A percentile compares a stretch with the other conserved stretches of the same genome.
Conservation (phyloP, 495 filamentous ascomycete genomes). For the Daldinia vernicosa region DNA sequence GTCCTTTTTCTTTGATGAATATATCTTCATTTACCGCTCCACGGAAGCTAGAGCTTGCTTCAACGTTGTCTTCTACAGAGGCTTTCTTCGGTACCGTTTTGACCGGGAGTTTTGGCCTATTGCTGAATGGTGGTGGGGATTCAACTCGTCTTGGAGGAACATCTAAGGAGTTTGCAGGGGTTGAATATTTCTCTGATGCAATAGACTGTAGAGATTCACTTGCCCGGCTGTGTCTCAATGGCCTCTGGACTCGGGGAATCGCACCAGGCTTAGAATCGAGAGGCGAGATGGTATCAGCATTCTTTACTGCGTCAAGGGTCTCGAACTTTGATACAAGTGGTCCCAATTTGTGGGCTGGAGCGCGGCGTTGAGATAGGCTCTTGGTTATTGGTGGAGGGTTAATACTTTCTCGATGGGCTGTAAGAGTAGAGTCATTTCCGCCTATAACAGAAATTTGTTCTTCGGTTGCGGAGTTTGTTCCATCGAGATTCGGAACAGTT, state of each 20-base stretch:
- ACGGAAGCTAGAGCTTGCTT: neutral
- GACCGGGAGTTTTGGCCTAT: constrained; percentile 5
- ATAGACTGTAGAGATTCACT: constrained; percentile 8
- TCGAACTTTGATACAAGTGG: constrained; percentile 55
- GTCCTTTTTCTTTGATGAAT: constrained; percentile 12
- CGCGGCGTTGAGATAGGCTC: constrained; percentile 22
- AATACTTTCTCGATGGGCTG: neutral
- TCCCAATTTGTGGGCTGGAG: constrained; percentile 38
- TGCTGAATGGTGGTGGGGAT: constrained; percentile 8
- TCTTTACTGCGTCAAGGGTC: constrained; percentile 48
- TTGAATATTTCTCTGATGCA: neutral
- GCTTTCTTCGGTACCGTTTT: neutral
- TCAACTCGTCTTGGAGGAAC: constrained; percentile 19
- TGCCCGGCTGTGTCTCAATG: constrained; percentile 1
- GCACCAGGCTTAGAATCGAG: constrained; percentile 12
- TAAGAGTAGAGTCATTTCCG: neutral
- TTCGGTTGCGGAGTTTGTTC: constrained; percentile 7
- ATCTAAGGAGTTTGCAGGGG: neutral
- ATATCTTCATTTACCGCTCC: neutral
- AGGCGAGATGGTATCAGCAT: constrained; percentile 29
- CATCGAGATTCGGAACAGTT: constrained; percentile 25
- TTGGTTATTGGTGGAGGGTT: constrained; percentile 11
- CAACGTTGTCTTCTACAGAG: neutral
- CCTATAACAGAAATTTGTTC: constrained; percentile 1
- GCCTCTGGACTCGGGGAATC: constrained; percentile 21